A percentile compares a stretch with the other conserved stretches of the same genome.
phyloP scores from a whole-genome alignment of 78 protist species.

The Dictyostelium brefeldianum region DNA sequence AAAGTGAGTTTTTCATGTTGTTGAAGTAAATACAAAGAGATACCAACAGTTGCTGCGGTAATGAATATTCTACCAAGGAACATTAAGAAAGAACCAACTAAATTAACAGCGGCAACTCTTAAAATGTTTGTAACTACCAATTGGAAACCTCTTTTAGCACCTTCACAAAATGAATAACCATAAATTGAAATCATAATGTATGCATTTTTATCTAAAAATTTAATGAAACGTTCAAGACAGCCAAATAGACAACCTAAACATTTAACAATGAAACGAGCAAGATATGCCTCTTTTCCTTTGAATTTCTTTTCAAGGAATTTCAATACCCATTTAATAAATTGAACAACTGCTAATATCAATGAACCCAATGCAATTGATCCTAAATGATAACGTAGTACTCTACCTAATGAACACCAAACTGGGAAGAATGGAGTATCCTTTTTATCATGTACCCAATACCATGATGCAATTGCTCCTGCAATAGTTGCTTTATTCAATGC shows the following conservation, averaged over 20 bases:
- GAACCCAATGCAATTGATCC: conserved; percentile 94
- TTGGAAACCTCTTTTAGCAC: conserved; percentile 84
- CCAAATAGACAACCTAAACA: conserved; percentile 87
- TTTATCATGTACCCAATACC: conserved; percentile 89
- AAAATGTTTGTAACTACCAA: conserved; percentile 84
- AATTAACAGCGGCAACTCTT: conserved; percentile 85
- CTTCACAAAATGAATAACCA: conserved; percentile 86
- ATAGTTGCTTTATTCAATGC: conserved; percentile 87
- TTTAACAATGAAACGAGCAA: conserved; percentile 61
- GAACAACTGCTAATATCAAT: conserved; percentile 89
- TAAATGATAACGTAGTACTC: conserved; percentile 87
- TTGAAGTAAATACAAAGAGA: conserved; percentile 34
- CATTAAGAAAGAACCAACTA: conserved; percentile 71
- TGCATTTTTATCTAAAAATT: conserved; percentile 92
- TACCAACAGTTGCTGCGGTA: conserved; percentile 29
- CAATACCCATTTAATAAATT: conserved; percentile 88
- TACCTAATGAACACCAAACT: conserved; percentile 62
- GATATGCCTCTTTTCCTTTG: conserved; percentile 32
- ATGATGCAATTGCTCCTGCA: conserved; percentile 88
- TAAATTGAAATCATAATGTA: conserved; percentile 92
- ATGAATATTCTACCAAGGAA: conserved; percentile 82
- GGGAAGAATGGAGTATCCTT: conserved; percentile 77
- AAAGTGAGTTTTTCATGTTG: conserved; percentile 11
- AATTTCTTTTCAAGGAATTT: conserved; percentile 61
- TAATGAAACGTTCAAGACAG: conserved; percentile 90